Conservation (phyloP, 805 yeast genomes). For the Yarrowia hollandica region DNA sequence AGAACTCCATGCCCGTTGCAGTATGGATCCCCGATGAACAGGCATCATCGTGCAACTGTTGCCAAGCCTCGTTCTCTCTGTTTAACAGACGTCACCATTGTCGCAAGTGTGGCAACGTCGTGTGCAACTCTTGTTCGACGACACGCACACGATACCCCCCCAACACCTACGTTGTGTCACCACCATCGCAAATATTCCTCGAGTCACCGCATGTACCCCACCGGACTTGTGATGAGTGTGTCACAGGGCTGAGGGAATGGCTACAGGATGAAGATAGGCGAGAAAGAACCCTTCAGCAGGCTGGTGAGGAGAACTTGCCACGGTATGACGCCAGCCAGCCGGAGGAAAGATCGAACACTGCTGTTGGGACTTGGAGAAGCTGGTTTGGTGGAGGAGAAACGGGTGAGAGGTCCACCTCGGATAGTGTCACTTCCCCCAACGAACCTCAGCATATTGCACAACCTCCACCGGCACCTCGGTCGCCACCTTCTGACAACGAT, state of each 20-base stretch:
- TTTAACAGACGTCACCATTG: conserved; percentile 82
- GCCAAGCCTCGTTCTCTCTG: conserved; percentile 54
- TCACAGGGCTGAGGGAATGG: conserved; percentile 52
- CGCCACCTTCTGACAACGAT: conserved; percentile 21
- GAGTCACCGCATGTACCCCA: conserved; percentile 59
- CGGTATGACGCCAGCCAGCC: neutral
- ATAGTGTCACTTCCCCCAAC: too few relatives aligned
- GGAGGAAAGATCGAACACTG: too few relatives aligned
- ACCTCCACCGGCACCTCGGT: neutral
- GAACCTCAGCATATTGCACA: neutral
- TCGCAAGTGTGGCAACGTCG: conserved; percentile 69
- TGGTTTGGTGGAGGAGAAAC: conserved; percentile 6
- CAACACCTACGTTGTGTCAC: conserved; percentile 57
- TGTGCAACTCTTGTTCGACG: conserved; percentile 68
- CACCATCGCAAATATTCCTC: conserved; percentile 50
- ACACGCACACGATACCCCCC: conserved; percentile 56
- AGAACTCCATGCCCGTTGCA: conserved; percentile 13
- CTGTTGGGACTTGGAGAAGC: conserved; percentile 9
- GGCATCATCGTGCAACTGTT: conserved; percentile 51
- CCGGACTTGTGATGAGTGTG: conserved; percentile 75
- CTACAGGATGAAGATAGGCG: neutral
- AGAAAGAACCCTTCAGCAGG: neutral
- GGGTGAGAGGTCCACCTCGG: neutral
- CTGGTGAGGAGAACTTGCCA: neutral
- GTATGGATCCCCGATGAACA: conserved; percentile 24